phyloP scores from a whole-genome alignment of 148 eudicot genomes.

The Fagopyrum tataricum region DNA sequence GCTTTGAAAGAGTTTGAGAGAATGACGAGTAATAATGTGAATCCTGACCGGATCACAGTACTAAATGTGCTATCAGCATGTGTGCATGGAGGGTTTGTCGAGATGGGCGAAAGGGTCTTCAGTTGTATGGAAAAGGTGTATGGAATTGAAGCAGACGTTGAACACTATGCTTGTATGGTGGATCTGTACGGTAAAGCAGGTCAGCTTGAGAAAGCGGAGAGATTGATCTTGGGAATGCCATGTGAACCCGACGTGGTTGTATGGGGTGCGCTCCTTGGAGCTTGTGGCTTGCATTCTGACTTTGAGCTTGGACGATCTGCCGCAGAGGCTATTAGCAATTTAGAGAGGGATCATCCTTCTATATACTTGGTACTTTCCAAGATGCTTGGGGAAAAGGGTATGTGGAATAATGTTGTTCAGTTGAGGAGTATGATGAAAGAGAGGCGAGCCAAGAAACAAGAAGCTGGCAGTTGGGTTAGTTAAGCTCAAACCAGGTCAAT shows the following conservation, averaged over 20 bases:
- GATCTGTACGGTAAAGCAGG: slow-evolving; percentile 76
- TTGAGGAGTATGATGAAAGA: slow-evolving; percentile 31
- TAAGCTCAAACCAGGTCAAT: not conserved
- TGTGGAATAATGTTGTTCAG: slow-evolving; percentile 32
- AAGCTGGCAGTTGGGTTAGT: slow-evolving; percentile 60
- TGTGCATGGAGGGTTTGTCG: slow-evolving; percentile 57
- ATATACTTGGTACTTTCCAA: slow-evolving; percentile 39
- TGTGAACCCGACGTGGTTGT: slow-evolving; percentile 58
- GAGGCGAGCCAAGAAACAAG: slow-evolving; percentile 37
- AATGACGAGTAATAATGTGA: slow-evolving; percentile 37
- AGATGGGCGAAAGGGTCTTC: slow-evolving; percentile 54
- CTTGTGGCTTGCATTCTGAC: slow-evolving; percentile 59
- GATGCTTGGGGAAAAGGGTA: slow-evolving; percentile 53
- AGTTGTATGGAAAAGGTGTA: slow-evolving; percentile 31
- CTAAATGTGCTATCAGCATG: slow-evolving; percentile 63
- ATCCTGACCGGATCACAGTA: slow-evolving; percentile 49
- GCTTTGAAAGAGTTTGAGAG: slow-evolving; percentile 52
- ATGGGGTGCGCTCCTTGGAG: slow-evolving; percentile 76
- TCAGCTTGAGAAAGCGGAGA: slow-evolving; percentile 48
- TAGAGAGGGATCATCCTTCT: slow-evolving; percentile 57
- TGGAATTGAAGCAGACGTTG: slow-evolving; percentile 37
- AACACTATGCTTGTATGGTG: slow-evolving; percentile 79
- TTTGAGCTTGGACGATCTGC: slow-evolving; percentile 39
- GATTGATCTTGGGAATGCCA: slow-evolving; percentile 48
- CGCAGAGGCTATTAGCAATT: slow-evolving; percentile 31